A percentile compares a stretch with the other conserved stretches of the same genome.
These are phyloP conservation scores for Kondoa malvinella DNA, from an alignment of 768 basidiomycete species.

Conservation along the genomic window DNA sequence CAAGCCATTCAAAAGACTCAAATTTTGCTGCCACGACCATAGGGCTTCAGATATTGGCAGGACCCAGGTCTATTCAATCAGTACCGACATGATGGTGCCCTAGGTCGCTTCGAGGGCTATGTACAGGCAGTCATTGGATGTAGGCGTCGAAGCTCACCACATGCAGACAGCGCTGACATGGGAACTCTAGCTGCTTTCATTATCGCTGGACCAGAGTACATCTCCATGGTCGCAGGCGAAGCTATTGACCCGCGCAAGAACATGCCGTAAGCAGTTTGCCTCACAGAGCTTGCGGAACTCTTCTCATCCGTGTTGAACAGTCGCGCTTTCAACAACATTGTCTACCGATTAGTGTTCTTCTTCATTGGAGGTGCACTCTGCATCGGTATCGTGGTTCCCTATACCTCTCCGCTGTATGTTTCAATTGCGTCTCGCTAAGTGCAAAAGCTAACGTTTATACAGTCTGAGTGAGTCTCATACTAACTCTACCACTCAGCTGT, in stretches of 20 bases:
- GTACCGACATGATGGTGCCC: constrained; percentile 6
- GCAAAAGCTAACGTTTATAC: background rate
- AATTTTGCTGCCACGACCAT: too few species aligned
- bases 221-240: constrained; percentile 18
- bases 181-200: constrained; percentile 5
- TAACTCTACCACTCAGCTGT: constrained; percentile 2
- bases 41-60: too few species aligned
- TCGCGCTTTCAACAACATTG: constrained; percentile 13
- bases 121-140: constrained; percentile 10
- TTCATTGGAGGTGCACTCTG: constrained; percentile 49
- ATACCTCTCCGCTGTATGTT: constrained; percentile 39
- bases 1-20: too few species aligned
- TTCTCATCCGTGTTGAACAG: background rate
- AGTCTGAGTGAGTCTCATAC: too few species aligned
- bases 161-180: background rate
- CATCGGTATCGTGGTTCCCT: constrained; percentile 71
- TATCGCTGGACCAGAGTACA: constrained; percentile 18
- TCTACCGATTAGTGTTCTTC: constrained; percentile 21
- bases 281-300: background rate
- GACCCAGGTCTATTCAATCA: constrained; percentile 13
- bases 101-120: constrained; percentile 18
- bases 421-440: background rate
- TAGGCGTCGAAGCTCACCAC: background rate
- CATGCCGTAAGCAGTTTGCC: constrained; percentile 8
- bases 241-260: constrained; percentile 13